Percentiles rank a stretch among this genome's conserved stretches.
phyloP scores from a whole-genome alignment of 805 yeast species.

The Wickerhamiella spandovensis region DNA sequence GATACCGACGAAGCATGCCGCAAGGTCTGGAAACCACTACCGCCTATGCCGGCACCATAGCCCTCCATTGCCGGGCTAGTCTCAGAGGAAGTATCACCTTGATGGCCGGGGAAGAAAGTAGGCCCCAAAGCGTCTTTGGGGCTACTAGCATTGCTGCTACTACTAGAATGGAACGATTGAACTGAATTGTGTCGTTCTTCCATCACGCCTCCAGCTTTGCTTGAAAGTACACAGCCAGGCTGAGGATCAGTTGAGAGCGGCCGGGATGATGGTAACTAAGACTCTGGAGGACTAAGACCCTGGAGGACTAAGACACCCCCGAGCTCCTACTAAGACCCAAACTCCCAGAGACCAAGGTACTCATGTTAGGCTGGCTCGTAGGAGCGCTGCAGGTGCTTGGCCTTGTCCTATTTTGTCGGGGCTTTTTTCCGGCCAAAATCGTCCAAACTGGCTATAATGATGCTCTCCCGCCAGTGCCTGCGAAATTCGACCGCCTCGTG shows the following conservation, averaged over 20 bases:
- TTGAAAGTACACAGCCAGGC: no score
- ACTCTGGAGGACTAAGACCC: no score
- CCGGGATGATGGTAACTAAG: no score
- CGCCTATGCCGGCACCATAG: not conserved
- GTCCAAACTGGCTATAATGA: slow-evolving; percentile 43
- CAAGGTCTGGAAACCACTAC: not conserved
- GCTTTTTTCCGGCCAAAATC: slow-evolving; percentile 87
- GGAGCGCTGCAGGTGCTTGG: slow-evolving; percentile 36
- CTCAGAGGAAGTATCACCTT: not conserved
- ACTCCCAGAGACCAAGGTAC: not conserved
- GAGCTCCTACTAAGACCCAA: slow-evolving; percentile 1
- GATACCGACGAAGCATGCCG: not conserved
- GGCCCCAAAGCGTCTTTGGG: not conserved
- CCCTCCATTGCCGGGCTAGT: not conserved
- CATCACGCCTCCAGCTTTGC: not conserved
- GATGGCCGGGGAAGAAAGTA: not conserved
- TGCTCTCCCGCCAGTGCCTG: slow-evolving; percentile 13
- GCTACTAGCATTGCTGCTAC: slow-evolving; percentile 1
- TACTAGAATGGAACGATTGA: not conserved
- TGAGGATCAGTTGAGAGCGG: not conserved
- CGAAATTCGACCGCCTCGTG: slow-evolving; percentile 53
- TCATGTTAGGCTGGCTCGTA: slow-evolving; percentile 2
- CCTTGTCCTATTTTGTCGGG: slow-evolving; percentile 51
- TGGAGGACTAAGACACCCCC: not conserved
- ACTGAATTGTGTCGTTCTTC: not conserved